These are phyloP conservation scores for Erodium moschatum DNA, from an alignment of 441 rosid genomes.

Conservation along the genomic window DNA sequence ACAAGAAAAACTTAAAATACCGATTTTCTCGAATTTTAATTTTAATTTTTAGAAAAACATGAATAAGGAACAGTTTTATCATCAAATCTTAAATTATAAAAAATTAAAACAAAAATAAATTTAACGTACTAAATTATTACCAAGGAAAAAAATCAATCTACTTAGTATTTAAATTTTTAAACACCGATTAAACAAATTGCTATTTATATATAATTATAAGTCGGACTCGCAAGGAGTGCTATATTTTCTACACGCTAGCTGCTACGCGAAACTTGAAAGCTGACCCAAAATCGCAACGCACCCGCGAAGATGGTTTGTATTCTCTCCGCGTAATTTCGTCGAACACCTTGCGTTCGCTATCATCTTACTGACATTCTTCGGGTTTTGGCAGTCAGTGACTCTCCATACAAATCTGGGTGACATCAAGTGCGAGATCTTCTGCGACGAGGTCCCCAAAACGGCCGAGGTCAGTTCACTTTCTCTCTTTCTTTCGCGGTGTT, in stretches of 20 bases:
- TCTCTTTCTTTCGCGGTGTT: neutral
- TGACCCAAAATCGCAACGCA: neutral
- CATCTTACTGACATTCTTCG: neutral
- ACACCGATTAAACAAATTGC: too few relatives aligned
- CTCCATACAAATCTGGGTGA: constrained; percentile 94
- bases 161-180: too few relatives aligned
- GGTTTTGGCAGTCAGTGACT: constrained; percentile 63
- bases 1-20: too few relatives aligned
- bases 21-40: too few relatives aligned
- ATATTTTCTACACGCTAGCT: neutral
- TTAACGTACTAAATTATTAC: too few relatives aligned
- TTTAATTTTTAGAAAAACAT: too few relatives aligned
- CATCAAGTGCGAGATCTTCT: constrained; percentile 89
- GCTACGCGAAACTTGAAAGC: neutral
- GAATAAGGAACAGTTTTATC: too few relatives aligned
- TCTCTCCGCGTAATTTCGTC: constrained; percentile 17
- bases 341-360: constrained; percentile 11
- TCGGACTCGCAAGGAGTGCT: neutral
- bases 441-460: constrained; percentile 84
- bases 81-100: too few relatives aligned
- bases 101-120: too few relatives aligned
- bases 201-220: too few relatives aligned
- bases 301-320: constrained; percentile 25
- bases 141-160: too few relatives aligned
- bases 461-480: constrained; percentile 51